Conservation (phyloP, 192 early-diverging fungal genomes). For the Coemansia sp. region DNA sequence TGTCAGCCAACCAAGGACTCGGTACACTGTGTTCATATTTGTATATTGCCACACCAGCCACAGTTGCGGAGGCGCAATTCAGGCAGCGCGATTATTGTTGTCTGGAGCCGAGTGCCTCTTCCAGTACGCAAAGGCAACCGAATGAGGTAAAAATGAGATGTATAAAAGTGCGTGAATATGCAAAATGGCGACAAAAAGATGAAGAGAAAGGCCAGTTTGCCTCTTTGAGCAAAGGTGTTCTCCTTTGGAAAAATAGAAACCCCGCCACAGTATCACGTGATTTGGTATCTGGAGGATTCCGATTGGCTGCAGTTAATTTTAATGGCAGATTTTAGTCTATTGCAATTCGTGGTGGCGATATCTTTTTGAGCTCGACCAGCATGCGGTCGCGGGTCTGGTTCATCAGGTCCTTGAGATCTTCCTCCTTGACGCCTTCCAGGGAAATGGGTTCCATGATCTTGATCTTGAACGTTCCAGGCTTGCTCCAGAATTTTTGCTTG, state of each 20-base stretch:
- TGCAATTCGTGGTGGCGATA: constrained; percentile 36
- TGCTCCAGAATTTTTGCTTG: constrained; percentile 39
- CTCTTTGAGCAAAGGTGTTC: background rate
- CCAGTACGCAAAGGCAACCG: background rate
- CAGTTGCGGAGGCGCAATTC: background rate
- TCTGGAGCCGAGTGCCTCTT: background rate
- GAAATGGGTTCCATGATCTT: constrained; percentile 46
- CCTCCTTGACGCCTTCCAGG: constrained; percentile 39
- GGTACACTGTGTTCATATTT: constrained; percentile 6
- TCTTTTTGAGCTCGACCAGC: constrained; percentile 35
- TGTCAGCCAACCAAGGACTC: constrained; percentile 11
- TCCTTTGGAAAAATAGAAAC: background rate
- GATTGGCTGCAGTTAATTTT: background rate
- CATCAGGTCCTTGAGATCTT: constrained; percentile 43
- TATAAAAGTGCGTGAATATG: background rate
- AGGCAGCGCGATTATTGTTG: background rate
- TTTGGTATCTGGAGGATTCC: background rate
- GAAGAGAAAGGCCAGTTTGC: background rate
- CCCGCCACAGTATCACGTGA: background rate
- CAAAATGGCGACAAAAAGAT: background rate
- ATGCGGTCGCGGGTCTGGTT: constrained; percentile 47
- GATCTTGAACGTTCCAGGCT: constrained; percentile 36
- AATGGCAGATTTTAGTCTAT: background rate
- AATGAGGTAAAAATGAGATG: too few relatives aligned
- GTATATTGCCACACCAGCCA: constrained; percentile 5